Base-by-base conservation (phyloP, 352 stramenopile genomes). In the Globisporangium abappressorium region DNA sequence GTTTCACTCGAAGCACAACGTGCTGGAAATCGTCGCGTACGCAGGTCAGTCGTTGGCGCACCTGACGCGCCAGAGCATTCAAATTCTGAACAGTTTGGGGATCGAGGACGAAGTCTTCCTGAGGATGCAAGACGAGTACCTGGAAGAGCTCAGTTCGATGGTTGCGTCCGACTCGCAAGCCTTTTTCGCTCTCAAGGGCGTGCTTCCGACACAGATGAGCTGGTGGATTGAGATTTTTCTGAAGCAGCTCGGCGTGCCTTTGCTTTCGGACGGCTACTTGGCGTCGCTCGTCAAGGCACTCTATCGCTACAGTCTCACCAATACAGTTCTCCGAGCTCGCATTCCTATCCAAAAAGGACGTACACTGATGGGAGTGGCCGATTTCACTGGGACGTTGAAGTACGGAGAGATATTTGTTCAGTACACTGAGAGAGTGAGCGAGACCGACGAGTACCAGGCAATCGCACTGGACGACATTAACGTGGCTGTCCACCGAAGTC, bases 331-430 rank as follows among this genome's bases (percentile, higher is more conserved):
- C 57, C 77, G 86, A 62, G 88, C 88, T 24, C 80, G 88, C 26
- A 91, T 94, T 56, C 84, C 84, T 5, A 79, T 95, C n/a, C 36
- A 73, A 20, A 80, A 93, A 64, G 88, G 82, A 0, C 73, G 87
- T 22, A 85, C 72, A 3, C 71, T 94, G 26, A 91, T 95, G 81
- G 88, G 88, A 3, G 88, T 95, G n/a, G 79, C 82, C 0, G 88
- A 95, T 67, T 93, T 93, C 51, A 93, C 86, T 1, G 69, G 72
- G 0, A 89, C 82, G 7, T 72, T 95, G 20, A 33, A 76, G 15
- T 91, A 92, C 22, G 85, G 85, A 1, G 74, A 91, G 65, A 81
- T 95, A 5, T 95, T 90, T 70, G 84, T 95, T 1, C 87, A 91
- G 54, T 92, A 92, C 59, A 80, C 80, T 1, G 77, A 87, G 33